A percentile compares a stretch with the other conserved stretches of the same genome.
phyloP scores from a whole-genome alignment of 108 stramenopile genomes.

The Hondaea fermentalgiana region DNA sequence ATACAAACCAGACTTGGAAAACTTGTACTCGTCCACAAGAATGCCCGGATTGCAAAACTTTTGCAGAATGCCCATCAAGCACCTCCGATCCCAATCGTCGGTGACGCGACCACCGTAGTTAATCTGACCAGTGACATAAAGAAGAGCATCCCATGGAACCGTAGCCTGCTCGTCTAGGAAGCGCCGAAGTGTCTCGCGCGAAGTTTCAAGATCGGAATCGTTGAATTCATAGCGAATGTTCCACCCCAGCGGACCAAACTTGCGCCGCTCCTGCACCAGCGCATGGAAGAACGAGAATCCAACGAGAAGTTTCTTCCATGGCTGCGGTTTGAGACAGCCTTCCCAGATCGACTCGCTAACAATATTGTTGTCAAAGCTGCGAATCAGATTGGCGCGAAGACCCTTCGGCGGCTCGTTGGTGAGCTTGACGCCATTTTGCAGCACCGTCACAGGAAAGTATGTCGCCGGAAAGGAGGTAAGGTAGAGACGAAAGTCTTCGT shows the following conservation, averaged over 20 bases:
- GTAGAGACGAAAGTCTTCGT: constrained; percentile 49
- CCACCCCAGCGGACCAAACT: constrained; percentile 62
- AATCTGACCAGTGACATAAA: constrained; percentile 60
- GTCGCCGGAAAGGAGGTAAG: constrained; percentile 49
- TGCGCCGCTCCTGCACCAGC: constrained; percentile 54
- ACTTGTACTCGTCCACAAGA: constrained; percentile 42
- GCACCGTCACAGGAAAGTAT: constrained; percentile 52
- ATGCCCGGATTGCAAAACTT: constrained; percentile 42
- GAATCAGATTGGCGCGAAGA: constrained; percentile 33
- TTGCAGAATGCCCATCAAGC: constrained; percentile 48
- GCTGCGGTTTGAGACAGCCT: constrained; percentile 1
- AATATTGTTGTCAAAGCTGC: constrained; percentile 46
- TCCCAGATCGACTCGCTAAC: constrained; percentile 46
- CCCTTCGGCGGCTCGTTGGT: constrained; percentile 49
- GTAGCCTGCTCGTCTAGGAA: constrained; percentile 49
- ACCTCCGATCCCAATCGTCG: constrained; percentile 59
- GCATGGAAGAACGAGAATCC: constrained; percentile 59
- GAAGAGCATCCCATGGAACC: constrained; percentile 57
- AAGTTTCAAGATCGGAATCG: constrained; percentile 56
- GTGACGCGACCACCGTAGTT: constrained; percentile 65
- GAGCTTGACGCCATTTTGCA: constrained; percentile 47
- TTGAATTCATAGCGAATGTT: constrained; percentile 62
- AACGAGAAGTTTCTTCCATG: constrained; percentile 48
- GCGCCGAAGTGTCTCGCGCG: constrained; percentile 40
- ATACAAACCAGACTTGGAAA: constrained; percentile 44